Base-by-base conservation (phyloP, 345 rosid genomes). In the Streptanthus diversifolius region DNA sequence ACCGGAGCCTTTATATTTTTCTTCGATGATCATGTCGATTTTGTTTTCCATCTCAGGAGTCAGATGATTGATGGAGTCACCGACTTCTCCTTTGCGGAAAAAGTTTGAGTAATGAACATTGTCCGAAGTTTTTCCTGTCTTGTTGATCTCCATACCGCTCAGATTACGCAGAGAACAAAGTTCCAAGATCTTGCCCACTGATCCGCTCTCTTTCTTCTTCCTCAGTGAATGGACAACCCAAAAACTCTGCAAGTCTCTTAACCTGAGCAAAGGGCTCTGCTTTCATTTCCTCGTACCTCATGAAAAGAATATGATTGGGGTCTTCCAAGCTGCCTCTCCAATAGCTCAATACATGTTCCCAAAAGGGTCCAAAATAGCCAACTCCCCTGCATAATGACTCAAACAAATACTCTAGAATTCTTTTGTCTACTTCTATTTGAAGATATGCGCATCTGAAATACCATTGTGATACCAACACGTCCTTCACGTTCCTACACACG, bases 401-500 rank as follows among this genome's bases (percentile, higher is more conserved):
- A 1, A 85, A 81, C 15, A 73, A 8, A 1, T 77, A 80, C 33
- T 75, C 82, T 2, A 87, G 63, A 12, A 21, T 53, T 29, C 71
- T 48, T 39, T 6, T 39, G 27, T 33, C 58, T 0, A 10, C 19
- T 7, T 73, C 79, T 0, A 19, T 9, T 0, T 61, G 36, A 12
- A 76, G 64, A 51, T 76, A 15, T 63, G 45, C 77, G 80, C 83
- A 76, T 5, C 79, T 60, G 73, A 82, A 87, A 65, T 72, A 79
- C 85, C 88, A 87, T 8, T 64, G 68, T 0, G 92, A 87, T 4
- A 84, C 85, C 25, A 87, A 79, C 30, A 63, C 75, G 41, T 85
- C 92, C 49, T 83, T 85, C 0, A 85, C 76, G 60, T 88, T 57
- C 74, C 92, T 77, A 6, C 83, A 84, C 53, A 88, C 35, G 21